A percentile compares a stretch with the other conserved stretches of the same genome.
Conservation (phyloP, 352 stramenopile species). For the Aphanomyces invadans region DNA sequence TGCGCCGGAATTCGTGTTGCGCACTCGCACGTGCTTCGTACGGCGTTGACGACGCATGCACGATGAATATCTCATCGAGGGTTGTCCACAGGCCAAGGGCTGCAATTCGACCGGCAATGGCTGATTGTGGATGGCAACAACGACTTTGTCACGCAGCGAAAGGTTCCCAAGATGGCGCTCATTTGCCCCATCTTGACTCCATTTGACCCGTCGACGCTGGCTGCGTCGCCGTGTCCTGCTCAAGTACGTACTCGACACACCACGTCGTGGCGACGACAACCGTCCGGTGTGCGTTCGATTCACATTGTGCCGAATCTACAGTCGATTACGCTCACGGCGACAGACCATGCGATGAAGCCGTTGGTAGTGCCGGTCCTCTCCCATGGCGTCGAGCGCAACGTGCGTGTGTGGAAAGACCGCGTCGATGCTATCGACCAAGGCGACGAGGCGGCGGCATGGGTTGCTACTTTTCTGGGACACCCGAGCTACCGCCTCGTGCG, state of each 20-base stretch:
- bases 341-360: slow-evolving; percentile 48
- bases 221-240: no score
- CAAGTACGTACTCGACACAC: slow-evolving; percentile 26
- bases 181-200: slow-evolving; percentile 45
- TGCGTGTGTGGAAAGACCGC: slow-evolving; percentile 54
- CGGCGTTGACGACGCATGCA: neutral
- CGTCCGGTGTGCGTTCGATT: no score
- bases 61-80: neutral
- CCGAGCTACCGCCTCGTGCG: slow-evolving; percentile 39
- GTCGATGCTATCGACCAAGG: slow-evolving; percentile 57
- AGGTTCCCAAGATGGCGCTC: slow-evolving; percentile 54
- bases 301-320: slow-evolving; percentile 18
- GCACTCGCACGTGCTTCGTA: slow-evolving; percentile 36
- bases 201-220: slow-evolving; percentile 32
- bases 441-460: slow-evolving; percentile 47
- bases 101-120: slow-evolving; percentile 68
- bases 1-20: slow-evolving; percentile 53
- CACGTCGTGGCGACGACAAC: no score
- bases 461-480: slow-evolving; percentile 47
- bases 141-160: slow-evolving; percentile 66
- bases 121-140: slow-evolving; percentile 59
- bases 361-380: slow-evolving; percentile 47
- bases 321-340: slow-evolving; percentile 40
- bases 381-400: slow-evolving; percentile 29
- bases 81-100: slow-evolving; percentile 33